Evolutionary conservation across 2,329 filamentous ascomycete genomes (phyloP).

Genomic region (Fusarium brachygibbosum): DNA sequence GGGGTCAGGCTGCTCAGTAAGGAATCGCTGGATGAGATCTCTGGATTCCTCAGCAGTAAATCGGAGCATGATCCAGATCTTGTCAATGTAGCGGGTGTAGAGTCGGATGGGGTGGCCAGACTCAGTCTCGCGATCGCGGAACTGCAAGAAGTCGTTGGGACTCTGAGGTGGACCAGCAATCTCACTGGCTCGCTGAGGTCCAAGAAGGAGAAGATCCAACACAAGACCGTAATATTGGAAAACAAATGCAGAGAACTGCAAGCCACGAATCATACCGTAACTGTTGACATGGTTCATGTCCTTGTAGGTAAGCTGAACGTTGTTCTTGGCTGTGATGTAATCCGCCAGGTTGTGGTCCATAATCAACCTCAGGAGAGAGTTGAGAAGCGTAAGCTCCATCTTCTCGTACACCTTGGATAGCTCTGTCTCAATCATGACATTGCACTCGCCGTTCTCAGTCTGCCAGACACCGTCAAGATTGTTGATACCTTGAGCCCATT

Average conservation of each 20-base stretch:
- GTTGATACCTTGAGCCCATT: conserved; percentile 99
- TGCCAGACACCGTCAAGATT: conserved; percentile 97
- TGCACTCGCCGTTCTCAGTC: conserved; percentile 92
- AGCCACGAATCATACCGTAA: conserved; percentile 96
- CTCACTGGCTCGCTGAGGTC: conserved; percentile 95
- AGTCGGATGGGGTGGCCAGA: conserved; percentile 93
- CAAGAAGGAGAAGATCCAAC: conserved; percentile 90
- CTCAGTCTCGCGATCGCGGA: conserved; percentile 92
- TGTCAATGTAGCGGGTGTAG: conserved; percentile 98
- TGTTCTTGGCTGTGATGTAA: conserved; percentile 99
- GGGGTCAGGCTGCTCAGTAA: conserved; percentile 97
- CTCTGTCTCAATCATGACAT: conserved; percentile 98
- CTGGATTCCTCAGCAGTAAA: conserved; percentile 95
- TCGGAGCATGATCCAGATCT: conserved; percentile 97
- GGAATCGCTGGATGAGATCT: conserved; percentile 95
- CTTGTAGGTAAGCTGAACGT: conserved; percentile 98
- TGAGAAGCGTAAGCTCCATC: conserved; percentile 95
- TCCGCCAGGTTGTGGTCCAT: conserved; percentile 99
- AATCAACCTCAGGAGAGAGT: conserved; percentile 90
- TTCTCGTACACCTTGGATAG: conserved; percentile 99
- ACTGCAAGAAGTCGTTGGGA: conserved; percentile 98
- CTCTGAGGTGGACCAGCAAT: conserved; percentile 94
- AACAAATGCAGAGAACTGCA: conserved; percentile 98
- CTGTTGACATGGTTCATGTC: conserved; percentile 99
- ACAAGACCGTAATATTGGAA: conserved; percentile 99